Evolutionary conservation across 2,329 filamentous ascomycete genomes (phyloP).

Genomic region (Colletotrichum noveboracense): DNA sequence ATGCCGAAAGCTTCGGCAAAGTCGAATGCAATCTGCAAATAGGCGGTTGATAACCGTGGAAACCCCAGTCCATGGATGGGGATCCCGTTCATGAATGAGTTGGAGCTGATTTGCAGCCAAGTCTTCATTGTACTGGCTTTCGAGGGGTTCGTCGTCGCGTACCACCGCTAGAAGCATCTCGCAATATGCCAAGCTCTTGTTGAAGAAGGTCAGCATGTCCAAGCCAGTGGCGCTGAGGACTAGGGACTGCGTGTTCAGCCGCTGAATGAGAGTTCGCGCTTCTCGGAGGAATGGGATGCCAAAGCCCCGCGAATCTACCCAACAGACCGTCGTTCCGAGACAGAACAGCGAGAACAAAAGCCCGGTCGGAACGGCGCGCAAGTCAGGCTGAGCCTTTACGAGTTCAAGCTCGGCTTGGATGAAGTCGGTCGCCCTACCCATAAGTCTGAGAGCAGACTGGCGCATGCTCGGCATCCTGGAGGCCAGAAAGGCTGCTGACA

Average conservation of each 20-base stretch:
- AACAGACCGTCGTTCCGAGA: constrained; percentile 44
- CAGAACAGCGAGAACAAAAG: constrained; percentile 43
- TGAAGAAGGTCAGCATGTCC: constrained; percentile 39
- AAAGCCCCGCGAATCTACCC: constrained; percentile 39
- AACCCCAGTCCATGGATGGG: constrained; percentile 44
- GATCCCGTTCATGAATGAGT: constrained; percentile 4
- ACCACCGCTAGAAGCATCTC: constrained; percentile 44
- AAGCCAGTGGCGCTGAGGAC: constrained; percentile 24
- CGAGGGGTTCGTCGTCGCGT: constrained; percentile 30
- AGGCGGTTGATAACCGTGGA: constrained; percentile 36
- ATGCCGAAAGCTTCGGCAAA: constrained; percentile 39
- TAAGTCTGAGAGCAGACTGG: constrained; percentile 36
- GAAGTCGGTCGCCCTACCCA: constrained; percentile 36
- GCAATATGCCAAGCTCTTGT: constrained; percentile 43
- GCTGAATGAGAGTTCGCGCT: constrained; percentile 28
- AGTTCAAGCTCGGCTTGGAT: constrained; percentile 39
- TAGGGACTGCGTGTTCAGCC: constrained; percentile 26
- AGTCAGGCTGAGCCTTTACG: constrained; percentile 23
- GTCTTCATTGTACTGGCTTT: not conserved
- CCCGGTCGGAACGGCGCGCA: constrained; percentile 34
- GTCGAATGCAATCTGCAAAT: constrained; percentile 37
- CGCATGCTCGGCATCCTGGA: constrained; percentile 39
- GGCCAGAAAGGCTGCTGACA: constrained; percentile 43
- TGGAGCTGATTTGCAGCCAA: not conserved
- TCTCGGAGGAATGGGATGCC: constrained; percentile 38